These are phyloP conservation scores for Talaromyces nanjingensis DNA, from an alignment of 495 filamentous ascomycete species.

Conservation along the genomic window DNA sequence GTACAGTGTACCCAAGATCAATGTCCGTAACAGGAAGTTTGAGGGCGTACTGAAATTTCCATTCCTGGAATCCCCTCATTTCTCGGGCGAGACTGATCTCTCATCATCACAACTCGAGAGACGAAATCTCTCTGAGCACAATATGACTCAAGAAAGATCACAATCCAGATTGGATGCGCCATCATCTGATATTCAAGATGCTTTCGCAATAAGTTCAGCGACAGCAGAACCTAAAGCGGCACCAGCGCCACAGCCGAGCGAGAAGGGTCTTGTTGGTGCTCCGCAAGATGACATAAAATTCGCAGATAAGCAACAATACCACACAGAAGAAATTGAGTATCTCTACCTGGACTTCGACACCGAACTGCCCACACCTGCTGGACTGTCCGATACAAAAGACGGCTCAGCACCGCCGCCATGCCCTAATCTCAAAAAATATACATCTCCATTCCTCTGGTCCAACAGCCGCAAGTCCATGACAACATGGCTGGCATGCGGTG, in stretches of 20 bases:
- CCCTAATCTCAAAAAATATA: constrained; percentile 62
- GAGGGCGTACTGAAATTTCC: not conserved
- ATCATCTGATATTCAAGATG: not conserved
- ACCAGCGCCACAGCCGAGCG: not conserved
- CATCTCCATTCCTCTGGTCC: constrained; percentile 71
- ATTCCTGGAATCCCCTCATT: not conserved
- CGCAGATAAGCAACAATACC: not conserved
- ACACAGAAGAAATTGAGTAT: constrained; percentile 44
- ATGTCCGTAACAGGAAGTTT: not conserved
- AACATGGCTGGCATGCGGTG: constrained; percentile 66
- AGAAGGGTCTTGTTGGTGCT: not conserved
- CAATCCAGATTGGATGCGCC: not conserved
- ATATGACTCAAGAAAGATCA: not conserved
- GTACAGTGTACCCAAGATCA: not conserved
- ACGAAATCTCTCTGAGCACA: not conserved
- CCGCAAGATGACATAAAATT: not conserved
- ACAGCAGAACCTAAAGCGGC: not conserved
- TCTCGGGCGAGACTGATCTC: not conserved
- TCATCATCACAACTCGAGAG: not conserved
- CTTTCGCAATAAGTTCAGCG: not conserved
- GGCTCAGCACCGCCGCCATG: constrained; percentile 37
- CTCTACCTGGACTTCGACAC: constrained; percentile 72
- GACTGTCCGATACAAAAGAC: constrained; percentile 26
- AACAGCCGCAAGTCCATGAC: constrained; percentile 59
- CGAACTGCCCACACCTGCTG: constrained; percentile 50